These are phyloP conservation scores for Phlebopus sp. DNA, from an alignment of 1,284 basidiomycete genomes.

Conservation along the genomic window DNA sequence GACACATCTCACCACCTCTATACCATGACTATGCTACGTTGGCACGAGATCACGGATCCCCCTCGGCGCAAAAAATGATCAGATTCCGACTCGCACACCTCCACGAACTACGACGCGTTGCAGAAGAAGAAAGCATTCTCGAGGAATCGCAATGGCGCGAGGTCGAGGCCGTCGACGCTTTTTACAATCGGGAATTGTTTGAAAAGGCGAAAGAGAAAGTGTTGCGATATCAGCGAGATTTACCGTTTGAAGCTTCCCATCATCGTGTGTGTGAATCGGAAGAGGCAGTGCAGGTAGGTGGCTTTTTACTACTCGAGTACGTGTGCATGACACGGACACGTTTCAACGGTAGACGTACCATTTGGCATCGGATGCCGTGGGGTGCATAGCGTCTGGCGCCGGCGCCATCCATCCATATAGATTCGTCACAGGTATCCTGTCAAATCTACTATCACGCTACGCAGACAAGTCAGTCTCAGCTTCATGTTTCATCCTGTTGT, in stretches of 20 bases:
- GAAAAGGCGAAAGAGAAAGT: slow-evolving; percentile 35
- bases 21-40: slow-evolving; percentile 28
- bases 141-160: slow-evolving; percentile 40
- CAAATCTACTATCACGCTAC: slow-evolving; percentile 36
- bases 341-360: slow-evolving; percentile 37
- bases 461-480: slow-evolving; percentile 32
- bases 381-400: slow-evolving; percentile 39
- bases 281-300: slow-evolving; percentile 36
- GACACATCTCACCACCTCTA: slow-evolving; percentile 25
- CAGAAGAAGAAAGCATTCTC: slow-evolving; percentile 30
- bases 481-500: neutral
- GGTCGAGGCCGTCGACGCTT: slow-evolving; percentile 43
- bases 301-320: neutral
- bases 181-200: slow-evolving; percentile 33
- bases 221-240: slow-evolving; percentile 34
- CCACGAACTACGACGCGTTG: slow-evolving; percentile 24
- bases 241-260: slow-evolving; percentile 38
- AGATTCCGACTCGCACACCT: slow-evolving; percentile 32
- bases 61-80: slow-evolving; percentile 20
- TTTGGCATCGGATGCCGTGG: slow-evolving; percentile 34
- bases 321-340: neutral
- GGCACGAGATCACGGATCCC: slow-evolving; percentile 19
- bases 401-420: slow-evolving; percentile 48
- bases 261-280: slow-evolving; percentile 31
- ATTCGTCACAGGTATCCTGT: slow-evolving; percentile 42